Conservation (phyloP, 768 basidiomycete genomes). For the Pleurotus eryngii region DNA sequence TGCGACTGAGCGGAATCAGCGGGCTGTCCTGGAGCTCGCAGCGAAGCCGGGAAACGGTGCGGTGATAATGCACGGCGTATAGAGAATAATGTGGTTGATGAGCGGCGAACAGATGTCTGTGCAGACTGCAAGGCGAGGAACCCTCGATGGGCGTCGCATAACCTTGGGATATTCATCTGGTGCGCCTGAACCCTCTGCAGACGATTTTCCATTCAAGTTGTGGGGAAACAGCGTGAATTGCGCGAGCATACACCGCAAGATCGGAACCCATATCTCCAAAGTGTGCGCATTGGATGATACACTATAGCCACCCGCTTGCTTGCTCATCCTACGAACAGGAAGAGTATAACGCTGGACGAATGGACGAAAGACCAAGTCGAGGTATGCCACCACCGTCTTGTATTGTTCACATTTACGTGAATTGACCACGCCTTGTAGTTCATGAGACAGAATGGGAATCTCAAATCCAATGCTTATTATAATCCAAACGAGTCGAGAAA, state of each 20-base stretch:
- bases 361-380: slow-evolving; percentile 91
- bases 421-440: slow-evolving; percentile 35
- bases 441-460: slow-evolving; percentile 81
- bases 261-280: slow-evolving; percentile 92
- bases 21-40: slow-evolving; percentile 64
- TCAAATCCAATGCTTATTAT: slow-evolving; percentile 72
- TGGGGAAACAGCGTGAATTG: slow-evolving; percentile 63
- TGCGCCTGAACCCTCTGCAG: slow-evolving; percentile 25
- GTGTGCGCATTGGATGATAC: slow-evolving; percentile 54
- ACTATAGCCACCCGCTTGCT: neutral
- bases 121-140: slow-evolving; percentile 88
- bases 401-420: slow-evolving; percentile 1
- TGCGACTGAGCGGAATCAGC: slow-evolving; percentile 61
- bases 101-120: slow-evolving; percentile 62
- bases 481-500: slow-evolving; percentile 82
- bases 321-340: slow-evolving; percentile 43
- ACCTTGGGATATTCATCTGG: slow-evolving; percentile 89
- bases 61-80: neutral
- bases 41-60: slow-evolving; percentile 77
- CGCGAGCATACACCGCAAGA: slow-evolving; percentile 90
- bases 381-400: slow-evolving; percentile 36
- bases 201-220: neutral
- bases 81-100: slow-evolving; percentile 13
- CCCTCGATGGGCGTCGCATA: slow-evolving; percentile 89
- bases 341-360: slow-evolving; percentile 84